Percentiles rank a stretch among this genome's conserved stretches.
Conservation (phyloP, 495 filamentous ascomycete genomes). For the Arthonia radiata region DNA sequence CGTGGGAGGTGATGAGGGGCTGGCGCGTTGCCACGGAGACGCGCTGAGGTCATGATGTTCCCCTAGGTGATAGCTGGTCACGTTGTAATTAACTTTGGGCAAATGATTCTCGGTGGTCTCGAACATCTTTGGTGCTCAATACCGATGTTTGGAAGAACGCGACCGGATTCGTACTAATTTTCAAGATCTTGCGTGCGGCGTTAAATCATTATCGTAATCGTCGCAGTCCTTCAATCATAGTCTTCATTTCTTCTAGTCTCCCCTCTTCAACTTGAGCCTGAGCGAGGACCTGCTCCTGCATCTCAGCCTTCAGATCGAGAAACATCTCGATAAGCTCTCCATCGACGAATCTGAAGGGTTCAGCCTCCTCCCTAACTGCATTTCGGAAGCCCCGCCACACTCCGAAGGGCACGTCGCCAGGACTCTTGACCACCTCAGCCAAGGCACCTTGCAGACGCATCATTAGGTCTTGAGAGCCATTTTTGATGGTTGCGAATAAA, state of each 20-base stretch:
- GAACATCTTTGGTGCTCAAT: too few species aligned
- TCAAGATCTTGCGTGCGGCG: too few species aligned
- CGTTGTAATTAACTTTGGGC: too few species aligned
- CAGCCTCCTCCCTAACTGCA: conserved; percentile 38
- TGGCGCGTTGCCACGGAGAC: too few species aligned
- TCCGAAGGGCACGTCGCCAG: conserved; percentile 48
- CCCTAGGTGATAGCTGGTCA: too few species aligned
- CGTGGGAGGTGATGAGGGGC: too few species aligned
- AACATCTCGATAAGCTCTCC: conserved; percentile 79
- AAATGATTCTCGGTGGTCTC: too few species aligned
- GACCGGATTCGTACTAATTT: too few species aligned
- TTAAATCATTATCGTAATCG: conserved; percentile 8
- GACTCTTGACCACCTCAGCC: conserved; percentile 33
- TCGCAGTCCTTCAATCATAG: conserved; percentile 45
- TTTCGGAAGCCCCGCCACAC: conserved; percentile 58
- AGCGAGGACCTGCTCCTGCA: conserved; percentile 51
- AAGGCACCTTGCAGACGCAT: conserved; percentile 59
- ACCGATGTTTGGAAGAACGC: too few species aligned
- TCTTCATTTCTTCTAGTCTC: conserved; percentile 25
- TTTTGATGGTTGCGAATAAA: conserved; percentile 55
- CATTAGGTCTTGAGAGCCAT: conserved; percentile 46
- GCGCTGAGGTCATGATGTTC: too few species aligned
- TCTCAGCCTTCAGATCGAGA: conserved; percentile 34
- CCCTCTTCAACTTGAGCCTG: conserved; percentile 18
- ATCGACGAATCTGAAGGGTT: conserved; percentile 74